Evolutionary conservation across 352 stramenopile species (phyloP).

Genomic region (Pythium apleroticum): DNA sequence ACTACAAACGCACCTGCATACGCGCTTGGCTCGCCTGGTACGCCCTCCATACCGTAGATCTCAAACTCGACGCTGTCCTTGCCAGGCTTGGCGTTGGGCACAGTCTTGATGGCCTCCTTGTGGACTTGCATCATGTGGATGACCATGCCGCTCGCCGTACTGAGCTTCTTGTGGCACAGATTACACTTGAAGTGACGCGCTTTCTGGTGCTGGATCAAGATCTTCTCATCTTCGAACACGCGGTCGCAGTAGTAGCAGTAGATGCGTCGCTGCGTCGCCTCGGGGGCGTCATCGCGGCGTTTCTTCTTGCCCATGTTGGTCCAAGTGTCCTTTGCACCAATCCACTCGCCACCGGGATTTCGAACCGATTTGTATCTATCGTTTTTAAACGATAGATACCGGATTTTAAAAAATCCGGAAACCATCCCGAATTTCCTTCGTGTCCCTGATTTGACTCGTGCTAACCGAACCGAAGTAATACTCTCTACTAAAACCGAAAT

Average conservation of each 20-base stretch:
- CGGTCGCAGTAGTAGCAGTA: constrained; percentile 94
- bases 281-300: constrained; percentile 57
- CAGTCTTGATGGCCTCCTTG: constrained; percentile 77
- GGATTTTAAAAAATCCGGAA: no score
- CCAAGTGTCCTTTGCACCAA: constrained; percentile 13
- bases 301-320: constrained; percentile 83
- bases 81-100: constrained; percentile 86
- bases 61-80: constrained; percentile 80
- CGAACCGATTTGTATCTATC: constrained; percentile 6
- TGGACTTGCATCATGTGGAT: constrained; percentile 90
- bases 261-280: constrained; percentile 56
- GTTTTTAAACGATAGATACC: constrained; percentile 19
- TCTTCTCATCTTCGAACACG: constrained; percentile 90
- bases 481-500: constrained; percentile 5
- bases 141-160: constrained; percentile 85
- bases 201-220: constrained; percentile 93
- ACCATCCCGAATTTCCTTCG: neutral
- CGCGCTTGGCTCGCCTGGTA: constrained; percentile 46
- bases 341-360: constrained; percentile 5
- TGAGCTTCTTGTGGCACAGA: constrained; percentile 91
- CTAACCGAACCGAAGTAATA: neutral
- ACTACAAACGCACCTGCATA: constrained; percentile 25
- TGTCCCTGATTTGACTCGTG: neutral
- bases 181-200: constrained; percentile 92
- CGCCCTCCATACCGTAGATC: constrained; percentile 90